phyloP scores from a whole-genome alignment of 441 rosid genomes.

The Geranium incanum region DNA sequence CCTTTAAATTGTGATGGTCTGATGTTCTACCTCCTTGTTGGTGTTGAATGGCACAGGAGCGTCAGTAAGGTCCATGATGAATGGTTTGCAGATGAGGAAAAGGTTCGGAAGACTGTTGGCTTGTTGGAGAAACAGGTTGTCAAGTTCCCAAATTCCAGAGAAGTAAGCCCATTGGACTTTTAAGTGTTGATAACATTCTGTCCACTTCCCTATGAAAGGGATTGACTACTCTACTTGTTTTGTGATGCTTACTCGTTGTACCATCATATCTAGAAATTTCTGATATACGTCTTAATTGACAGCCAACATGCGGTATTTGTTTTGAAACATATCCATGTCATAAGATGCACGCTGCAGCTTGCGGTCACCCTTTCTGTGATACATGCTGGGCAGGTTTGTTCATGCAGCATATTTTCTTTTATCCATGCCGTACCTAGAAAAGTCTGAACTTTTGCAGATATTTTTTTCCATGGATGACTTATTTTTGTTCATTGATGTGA shows the following conservation, averaged over 20 bases:
- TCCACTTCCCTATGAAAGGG: background rate
- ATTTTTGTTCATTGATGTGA: background rate
- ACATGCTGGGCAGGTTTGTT: too few relatives aligned
- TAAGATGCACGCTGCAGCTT: slow-evolving; percentile 46
- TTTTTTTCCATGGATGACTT: background rate
- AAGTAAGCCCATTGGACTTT: slow-evolving; percentile 32
- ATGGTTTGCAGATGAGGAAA: slow-evolving; percentile 91
- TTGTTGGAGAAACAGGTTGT: slow-evolving; percentile 52
- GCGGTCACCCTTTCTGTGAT: too few relatives aligned
- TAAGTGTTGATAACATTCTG: slow-evolving; percentile 8
- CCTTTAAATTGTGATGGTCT: background rate
- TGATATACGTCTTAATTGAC: slow-evolving; percentile 19
- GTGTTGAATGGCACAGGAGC: slow-evolving; percentile 47
- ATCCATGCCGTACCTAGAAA: background rate
- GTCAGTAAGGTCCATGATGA: slow-evolving; percentile 81
- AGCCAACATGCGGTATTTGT: slow-evolving; percentile 64
- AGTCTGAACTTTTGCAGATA: background rate
- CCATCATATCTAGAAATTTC: slow-evolving; percentile 2
- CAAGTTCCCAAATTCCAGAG: slow-evolving; percentile 34
- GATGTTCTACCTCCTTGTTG: background rate
- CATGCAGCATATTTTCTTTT: background rate
- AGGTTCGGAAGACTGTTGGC: slow-evolving; percentile 68
- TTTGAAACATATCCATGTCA: slow-evolving; percentile 17
- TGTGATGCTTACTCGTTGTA: background rate
- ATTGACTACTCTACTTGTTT: background rate